phyloP scores from a whole-genome alignment of 164 flowering plant genomes.

The Pachysandra terminalis region DNA sequence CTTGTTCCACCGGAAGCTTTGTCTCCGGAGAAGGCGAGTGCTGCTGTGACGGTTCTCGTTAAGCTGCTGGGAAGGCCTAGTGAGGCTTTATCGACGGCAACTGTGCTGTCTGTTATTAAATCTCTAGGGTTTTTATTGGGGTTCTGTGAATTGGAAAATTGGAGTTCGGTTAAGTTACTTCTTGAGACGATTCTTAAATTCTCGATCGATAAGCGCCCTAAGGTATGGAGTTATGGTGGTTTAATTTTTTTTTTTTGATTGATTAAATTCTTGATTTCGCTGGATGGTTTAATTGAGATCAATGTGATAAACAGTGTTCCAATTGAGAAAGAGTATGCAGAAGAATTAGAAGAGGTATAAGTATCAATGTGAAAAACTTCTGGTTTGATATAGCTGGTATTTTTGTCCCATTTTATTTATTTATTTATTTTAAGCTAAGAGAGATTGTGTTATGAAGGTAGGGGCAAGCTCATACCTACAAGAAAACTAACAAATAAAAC shows the following conservation, averaged over 20 bases:
- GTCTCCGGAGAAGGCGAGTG: constrained; percentile 43
- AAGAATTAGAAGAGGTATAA: too few species aligned
- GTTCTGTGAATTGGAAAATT: constrained; percentile 61
- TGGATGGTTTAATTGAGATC: neutral
- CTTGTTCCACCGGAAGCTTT: constrained; percentile 40
- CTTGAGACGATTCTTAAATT: constrained; percentile 49
- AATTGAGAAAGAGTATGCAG: too few species aligned
- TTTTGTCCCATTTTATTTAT: too few species aligned
- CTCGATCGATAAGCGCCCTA: constrained; percentile 80
- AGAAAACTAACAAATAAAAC: too few species aligned
- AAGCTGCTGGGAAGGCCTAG: constrained; percentile 21
- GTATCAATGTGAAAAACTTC: too few species aligned
- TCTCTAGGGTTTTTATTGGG: constrained; percentile 56
- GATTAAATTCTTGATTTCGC: neutral
- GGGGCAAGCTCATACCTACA: too few species aligned
- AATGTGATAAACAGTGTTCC: too few species aligned
- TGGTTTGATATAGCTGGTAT: too few species aligned
- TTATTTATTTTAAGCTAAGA: too few species aligned
- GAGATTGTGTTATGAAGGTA: too few species aligned
- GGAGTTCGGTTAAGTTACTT: constrained; percentile 48
- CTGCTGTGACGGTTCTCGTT: constrained; percentile 54
- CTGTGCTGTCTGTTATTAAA: constrained; percentile 61
- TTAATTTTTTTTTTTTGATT: neutral
- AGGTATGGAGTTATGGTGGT: constrained; percentile 40
- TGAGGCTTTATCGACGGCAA: constrained; percentile 34